A percentile compares a stretch with the other conserved stretches of the same genome.
phyloP scores from a whole-genome alignment of 2,329 filamentous ascomycete genomes.

The Fusarium sp. region DNA sequence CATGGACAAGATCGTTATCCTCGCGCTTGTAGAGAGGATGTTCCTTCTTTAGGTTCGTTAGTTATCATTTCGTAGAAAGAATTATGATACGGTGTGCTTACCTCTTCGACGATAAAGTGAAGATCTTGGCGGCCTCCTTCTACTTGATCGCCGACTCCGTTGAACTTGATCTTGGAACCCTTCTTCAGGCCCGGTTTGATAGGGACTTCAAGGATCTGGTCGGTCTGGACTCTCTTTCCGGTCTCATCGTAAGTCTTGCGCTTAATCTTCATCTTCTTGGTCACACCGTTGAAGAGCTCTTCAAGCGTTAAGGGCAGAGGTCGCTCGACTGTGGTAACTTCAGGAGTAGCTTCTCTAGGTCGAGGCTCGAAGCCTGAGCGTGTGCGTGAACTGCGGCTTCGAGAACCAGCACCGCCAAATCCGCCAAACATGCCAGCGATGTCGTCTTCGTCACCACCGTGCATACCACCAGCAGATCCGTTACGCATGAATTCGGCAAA shows the following conservation, averaged over 20 bases:
- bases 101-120: constrained; percentile 94
- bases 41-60: constrained; percentile 71
- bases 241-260: constrained; percentile 90
- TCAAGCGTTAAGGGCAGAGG: constrained; percentile 84
- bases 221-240: constrained; percentile 85
- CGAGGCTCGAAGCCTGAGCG: constrained; percentile 51
- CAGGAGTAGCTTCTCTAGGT: constrained; percentile 67
- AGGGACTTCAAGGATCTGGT: constrained; percentile 91
- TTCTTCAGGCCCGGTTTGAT: constrained; percentile 97
- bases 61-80: constrained; percentile 49
- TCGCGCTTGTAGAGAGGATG: constrained; percentile 87
- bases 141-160: constrained; percentile 96
- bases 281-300: constrained; percentile 85
- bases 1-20: constrained; percentile 85
- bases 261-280: constrained; percentile 99
- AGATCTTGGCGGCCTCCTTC: constrained; percentile 96
- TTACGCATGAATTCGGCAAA: constrained; percentile 83
- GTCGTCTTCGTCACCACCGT: constrained; percentile 55
- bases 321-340: constrained; percentile 91
- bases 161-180: constrained; percentile 98
- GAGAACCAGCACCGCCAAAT: constrained; percentile 53
- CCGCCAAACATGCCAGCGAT: constrained; percentile 66
- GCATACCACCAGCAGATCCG: constrained; percentile 54
- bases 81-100: constrained; percentile 55
- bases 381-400: constrained; percentile 54